Conservation (phyloP, 2,329 filamentous ascomycete species). For the Fusarium miscanthi region DNA sequence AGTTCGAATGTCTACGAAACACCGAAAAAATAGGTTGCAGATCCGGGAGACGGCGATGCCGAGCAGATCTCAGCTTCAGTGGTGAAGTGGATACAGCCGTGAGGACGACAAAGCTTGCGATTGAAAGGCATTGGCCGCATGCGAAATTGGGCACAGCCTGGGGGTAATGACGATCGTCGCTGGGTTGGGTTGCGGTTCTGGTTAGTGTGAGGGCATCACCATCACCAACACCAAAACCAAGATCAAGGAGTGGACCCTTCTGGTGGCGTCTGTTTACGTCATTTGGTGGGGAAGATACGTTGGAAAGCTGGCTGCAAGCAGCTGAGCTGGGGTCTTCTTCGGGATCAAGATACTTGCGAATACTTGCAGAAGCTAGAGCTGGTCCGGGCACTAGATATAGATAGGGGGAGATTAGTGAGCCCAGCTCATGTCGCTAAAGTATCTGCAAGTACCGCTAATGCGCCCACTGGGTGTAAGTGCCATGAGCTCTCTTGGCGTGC, state of each 20-base stretch:
- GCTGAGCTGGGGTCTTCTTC: not conserved
- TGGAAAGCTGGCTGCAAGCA: slow-evolving; percentile 34
- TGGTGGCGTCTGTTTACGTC: slow-evolving; percentile 35
- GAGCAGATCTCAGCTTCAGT: slow-evolving; percentile 29
- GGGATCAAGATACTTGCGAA: not conserved
- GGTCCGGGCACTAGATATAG: fast-evolving
- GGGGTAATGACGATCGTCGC: slow-evolving; percentile 33
- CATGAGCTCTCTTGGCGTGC: slow-evolving; percentile 29
- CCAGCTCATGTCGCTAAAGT: not conserved
- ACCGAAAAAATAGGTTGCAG: slow-evolving; percentile 25
- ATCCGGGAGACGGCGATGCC: slow-evolving; percentile 36
- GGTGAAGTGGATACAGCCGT: slow-evolving; percentile 6
- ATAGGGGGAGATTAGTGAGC: not conserved
- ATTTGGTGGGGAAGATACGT: slow-evolving; percentile 28
- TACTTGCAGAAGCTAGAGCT: not conserved
- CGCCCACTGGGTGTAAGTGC: slow-evolving; percentile 36
- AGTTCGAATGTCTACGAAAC: slow-evolving; percentile 6
- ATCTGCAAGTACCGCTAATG: not conserved
- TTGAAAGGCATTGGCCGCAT: slow-evolving; percentile 7
- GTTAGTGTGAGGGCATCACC: slow-evolving; percentile 35
- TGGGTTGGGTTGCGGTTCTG: slow-evolving; percentile 19
- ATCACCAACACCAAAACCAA: slow-evolving; percentile 25
- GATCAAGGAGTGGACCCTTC: slow-evolving; percentile 12
- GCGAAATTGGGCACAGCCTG: slow-evolving; percentile 15
- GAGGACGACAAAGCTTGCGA: not conserved